Conservation (phyloP, 1,284 basidiomycete species). For the Tilletiopsis washingtonensis region DNA sequence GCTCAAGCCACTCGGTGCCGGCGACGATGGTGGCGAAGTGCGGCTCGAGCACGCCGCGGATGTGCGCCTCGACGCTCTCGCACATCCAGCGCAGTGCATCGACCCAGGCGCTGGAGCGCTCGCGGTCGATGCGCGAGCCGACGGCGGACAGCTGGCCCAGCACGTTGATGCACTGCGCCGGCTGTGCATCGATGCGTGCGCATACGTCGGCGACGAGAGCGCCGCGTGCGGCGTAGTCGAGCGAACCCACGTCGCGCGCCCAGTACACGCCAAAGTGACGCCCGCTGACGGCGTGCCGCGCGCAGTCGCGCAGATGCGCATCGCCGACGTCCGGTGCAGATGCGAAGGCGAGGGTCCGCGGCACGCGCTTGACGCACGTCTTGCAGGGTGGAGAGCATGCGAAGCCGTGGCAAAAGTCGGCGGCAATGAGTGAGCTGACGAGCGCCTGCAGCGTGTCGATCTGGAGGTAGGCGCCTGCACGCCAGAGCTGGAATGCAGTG, state of each 20-base stretch:
- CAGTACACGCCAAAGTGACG: constrained; percentile 35
- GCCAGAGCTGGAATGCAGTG: constrained; percentile 82
- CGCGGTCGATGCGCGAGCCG: constrained; percentile 23
- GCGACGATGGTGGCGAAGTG: constrained; percentile 26
- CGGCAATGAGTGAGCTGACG: constrained; percentile 23
- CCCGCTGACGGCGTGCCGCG: constrained; percentile 22
- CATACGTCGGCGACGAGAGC: constrained; percentile 20
- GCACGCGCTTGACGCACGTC: constrained; percentile 34
- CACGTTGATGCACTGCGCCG: constrained; percentile 12
- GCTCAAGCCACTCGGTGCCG: constrained; percentile 18
- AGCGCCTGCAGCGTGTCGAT: constrained; percentile 50
- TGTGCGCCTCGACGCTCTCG: constrained; percentile 24
- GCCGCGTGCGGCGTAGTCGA: constrained; percentile 22
- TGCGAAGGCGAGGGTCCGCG: constrained; percentile 30
- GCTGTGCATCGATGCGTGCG: constrained; percentile 9
- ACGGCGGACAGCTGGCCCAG: constrained; percentile 30
- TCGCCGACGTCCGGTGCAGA: constrained; percentile 29
- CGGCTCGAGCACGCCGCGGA: constrained; percentile 17
- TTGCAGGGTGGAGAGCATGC: constrained; percentile 35
- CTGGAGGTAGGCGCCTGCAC: constrained; percentile 71
- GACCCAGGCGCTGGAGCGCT: constrained; percentile 29
- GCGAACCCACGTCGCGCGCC: constrained; percentile 35
- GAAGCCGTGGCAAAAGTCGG: constrained; percentile 40
- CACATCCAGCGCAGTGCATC: constrained; percentile 33
- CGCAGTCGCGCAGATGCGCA: constrained; percentile 11